Percentiles rank a stretch among this genome's conserved stretches.
Conservation (phyloP, 1,139 yeast genomes). For the Yarrowia galli region DNA sequence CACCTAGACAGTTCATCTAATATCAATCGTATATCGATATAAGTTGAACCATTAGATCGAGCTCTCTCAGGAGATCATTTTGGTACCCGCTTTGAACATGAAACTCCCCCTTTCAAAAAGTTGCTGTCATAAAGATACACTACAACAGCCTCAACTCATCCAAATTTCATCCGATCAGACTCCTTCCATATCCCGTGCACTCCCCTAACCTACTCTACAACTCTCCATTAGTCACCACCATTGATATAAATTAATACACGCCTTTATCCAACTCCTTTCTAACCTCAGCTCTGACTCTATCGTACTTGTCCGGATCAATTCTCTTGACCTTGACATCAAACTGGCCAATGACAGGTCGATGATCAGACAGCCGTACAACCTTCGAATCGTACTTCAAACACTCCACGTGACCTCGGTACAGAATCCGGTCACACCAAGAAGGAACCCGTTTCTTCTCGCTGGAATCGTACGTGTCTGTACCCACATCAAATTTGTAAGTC, state of each 20-base stretch:
- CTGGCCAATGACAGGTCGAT: slow-evolving; percentile 86
- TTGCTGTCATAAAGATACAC: no score
- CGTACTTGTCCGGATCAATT: slow-evolving; percentile 60
- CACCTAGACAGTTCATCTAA: no score
- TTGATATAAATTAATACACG: slow-evolving; percentile 14
- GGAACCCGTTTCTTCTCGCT: slow-evolving; percentile 93
- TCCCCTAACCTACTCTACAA: no score
- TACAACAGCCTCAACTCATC: no score
- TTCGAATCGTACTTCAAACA: slow-evolving; percentile 45
- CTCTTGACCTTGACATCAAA: slow-evolving; percentile 70
- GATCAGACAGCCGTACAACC: slow-evolving; percentile 69
- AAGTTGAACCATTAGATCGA: no score
- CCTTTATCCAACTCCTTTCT: background rate
- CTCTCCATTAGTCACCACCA: no score
- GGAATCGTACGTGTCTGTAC: slow-evolving; percentile 81
- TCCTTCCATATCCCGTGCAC: no score
- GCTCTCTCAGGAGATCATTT: no score
- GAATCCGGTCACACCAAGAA: slow-evolving; percentile 93
- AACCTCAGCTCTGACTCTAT: slow-evolving; percentile 4
- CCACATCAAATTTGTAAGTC: slow-evolving; percentile 92
- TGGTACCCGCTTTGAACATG: no score
- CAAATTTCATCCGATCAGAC: no score
- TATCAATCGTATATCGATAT: no score
- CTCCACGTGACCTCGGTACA: slow-evolving; percentile 52
- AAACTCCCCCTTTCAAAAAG: no score